Evolutionary conservation across 2,329 filamentous ascomycete species (phyloP).

Genomic region (Leptographium lundbergii): DNA sequence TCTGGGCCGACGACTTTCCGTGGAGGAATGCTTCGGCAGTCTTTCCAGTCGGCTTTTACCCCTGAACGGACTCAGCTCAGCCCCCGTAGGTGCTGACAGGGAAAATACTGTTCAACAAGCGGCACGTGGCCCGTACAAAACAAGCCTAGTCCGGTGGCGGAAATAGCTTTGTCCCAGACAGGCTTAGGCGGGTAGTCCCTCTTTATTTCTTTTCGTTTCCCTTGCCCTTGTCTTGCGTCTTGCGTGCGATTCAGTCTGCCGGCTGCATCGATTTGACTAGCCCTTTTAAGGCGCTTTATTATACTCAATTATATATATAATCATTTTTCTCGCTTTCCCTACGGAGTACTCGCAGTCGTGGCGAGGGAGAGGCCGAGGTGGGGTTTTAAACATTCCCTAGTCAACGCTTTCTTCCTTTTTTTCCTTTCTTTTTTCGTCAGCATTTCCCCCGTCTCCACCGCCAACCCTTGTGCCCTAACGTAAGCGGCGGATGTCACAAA

Average conservation of each 20-base stretch:
- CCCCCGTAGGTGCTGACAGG: too few species aligned
- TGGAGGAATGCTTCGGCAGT: too few species aligned
- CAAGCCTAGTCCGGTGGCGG: background rate
- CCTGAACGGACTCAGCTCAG: too few species aligned
- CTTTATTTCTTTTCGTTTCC: slow-evolving; percentile 1
- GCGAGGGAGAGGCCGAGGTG: background rate
- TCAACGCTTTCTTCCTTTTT: background rate
- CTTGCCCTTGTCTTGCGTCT: background rate
- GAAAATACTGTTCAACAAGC: background rate
- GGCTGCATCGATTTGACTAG: background rate
- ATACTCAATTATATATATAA: background rate
- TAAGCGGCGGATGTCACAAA: background rate
- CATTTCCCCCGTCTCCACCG: background rate
- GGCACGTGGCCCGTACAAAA: slow-evolving; percentile 1
- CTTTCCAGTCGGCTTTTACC: too few species aligned
- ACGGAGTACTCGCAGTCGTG: background rate
- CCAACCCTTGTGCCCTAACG: background rate
- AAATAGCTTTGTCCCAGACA: background rate
- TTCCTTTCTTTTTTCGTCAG: background rate
- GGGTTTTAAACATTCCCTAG: background rate
- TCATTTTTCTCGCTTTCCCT: background rate
- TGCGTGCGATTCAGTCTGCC: background rate
- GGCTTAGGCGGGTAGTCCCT: background rate
- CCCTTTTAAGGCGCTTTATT: background rate
- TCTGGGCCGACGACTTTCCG: too few species aligned